Base-by-base conservation (phyloP, 176 grass and related monocot species). In the Paspalum vaginatum region DNA sequence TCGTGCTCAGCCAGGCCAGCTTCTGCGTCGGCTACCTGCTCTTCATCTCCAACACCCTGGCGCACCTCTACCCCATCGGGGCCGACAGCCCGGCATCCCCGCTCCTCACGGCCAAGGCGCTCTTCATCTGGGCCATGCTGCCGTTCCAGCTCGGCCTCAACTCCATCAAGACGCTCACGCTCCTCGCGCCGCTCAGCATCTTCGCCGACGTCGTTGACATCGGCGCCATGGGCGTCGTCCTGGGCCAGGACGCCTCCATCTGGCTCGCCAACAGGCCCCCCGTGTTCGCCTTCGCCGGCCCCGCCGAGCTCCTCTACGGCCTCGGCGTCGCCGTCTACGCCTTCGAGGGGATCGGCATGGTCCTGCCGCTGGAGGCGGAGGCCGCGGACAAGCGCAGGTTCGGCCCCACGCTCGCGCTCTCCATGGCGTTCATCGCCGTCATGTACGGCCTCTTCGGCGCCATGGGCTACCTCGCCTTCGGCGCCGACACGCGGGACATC, bases 11-110 rank as follows among this genome's bases (percentile, higher is more conserved):
- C 86, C 96, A 98, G 79, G 60, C 82, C 37, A 94, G 92, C 21
- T 98, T 98, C 85, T 98, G 92, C 83, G 84, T 95, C 41, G 92
- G 96, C 38, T 98, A 98, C 91, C 84, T 98, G 20, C 85, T 98
- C 72, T 98, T 98, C 81, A 94, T 98, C 52, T 88, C 87, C 90
- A 98, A 91, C 86, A 85, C 96, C 48, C 53, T 95, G 59, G 74
- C 78, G 7, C 84, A 93, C 83, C 92, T 95, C 65, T 90, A 85
- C 86, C 90, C 86, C 0, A 11, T 98, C 32, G 55, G 83, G 17
- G 44, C 46, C 55, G 8, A 74, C 0, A 8, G 65, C 9, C 0
- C 37, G 10, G 66, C 81, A 6, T 88, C 90, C 14, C 80, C 61
- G 44, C 85, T 94, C 4, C 85, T 93, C 55, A 60, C 91, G 26